phyloP scores from a whole-genome alignment of 208 protist species.

The Tritrichomonas musculus region DNA sequence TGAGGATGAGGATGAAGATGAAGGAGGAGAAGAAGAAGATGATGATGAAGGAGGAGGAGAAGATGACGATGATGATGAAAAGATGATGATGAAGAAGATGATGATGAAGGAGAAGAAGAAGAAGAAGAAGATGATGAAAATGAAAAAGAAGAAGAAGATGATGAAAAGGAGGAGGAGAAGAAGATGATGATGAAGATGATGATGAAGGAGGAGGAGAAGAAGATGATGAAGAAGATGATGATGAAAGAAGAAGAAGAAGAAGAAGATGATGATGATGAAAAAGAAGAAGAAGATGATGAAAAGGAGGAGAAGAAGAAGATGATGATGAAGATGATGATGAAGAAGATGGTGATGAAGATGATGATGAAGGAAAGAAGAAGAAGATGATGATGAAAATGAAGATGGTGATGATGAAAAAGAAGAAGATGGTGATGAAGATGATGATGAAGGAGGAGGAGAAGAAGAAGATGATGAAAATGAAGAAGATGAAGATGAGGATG shows the following conservation, averaged over 20 bases:
- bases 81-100: too few relatives aligned
- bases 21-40: too few relatives aligned
- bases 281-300: background rate
- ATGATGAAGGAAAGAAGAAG: background rate
- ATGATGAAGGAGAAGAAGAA: too few relatives aligned
- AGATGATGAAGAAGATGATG: background rate
- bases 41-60: too few relatives aligned
- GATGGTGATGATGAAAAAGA: too few relatives aligned
- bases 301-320: background rate
- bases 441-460: too few relatives aligned
- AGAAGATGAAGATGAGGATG: too few relatives aligned
- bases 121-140: too few relatives aligned
- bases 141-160: constrained; percentile 16
- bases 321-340: background rate
- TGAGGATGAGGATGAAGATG: too few relatives aligned
- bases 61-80: too few relatives aligned
- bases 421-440: too few relatives aligned
- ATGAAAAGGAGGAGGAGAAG: background rate
- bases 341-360: too few relatives aligned
- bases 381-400: background rate
- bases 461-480: background rate
- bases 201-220: background rate
- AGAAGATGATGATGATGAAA: background rate
- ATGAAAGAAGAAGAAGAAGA: background rate
- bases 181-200: background rate